Evolutionary conservation across 1,284 basidiomycete species (phyloP).

Genomic region (Ustilago nuda): DNA sequence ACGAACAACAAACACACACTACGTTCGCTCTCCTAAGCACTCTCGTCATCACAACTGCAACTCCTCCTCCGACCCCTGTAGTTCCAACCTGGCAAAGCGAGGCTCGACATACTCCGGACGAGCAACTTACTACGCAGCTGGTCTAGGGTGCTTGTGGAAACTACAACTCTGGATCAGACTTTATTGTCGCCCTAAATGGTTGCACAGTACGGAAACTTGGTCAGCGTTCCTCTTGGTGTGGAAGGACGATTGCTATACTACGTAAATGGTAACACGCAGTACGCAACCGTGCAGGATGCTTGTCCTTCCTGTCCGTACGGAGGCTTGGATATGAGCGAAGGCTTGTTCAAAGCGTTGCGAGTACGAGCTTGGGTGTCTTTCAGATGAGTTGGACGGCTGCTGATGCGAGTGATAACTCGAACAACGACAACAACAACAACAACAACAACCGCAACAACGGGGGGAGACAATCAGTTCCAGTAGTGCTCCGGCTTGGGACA

Average conservation of each 20-base stretch:
- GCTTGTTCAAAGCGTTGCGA: conserved; percentile 74
- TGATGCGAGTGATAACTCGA: conserved; percentile 18
- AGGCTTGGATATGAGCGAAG: conserved; percentile 81
- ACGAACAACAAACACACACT: conserved; percentile 19
- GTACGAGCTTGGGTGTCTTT: conserved; percentile 47
- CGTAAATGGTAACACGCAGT: conserved; percentile 72
- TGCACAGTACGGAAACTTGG: conserved; percentile 48
- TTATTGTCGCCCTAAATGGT: conserved; percentile 54
- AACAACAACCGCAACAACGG: conserved; percentile 5
- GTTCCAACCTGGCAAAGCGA: conserved; percentile 31
- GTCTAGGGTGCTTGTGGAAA: conserved; percentile 50
- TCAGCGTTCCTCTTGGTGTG: conserved; percentile 71
- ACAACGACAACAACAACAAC: conserved; percentile 21
- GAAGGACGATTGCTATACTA: conserved; percentile 77
- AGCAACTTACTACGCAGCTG: conserved; percentile 48
- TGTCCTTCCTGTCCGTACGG: conserved; percentile 80
- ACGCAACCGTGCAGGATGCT: conserved; percentile 77
- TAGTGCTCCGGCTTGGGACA: conserved; percentile 16
- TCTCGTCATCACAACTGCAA: conserved; percentile 16
- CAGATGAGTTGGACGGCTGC: conserved; percentile 53
- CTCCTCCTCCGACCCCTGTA: conserved; percentile 11
- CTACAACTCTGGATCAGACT: conserved; percentile 38
- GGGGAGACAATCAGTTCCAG: conserved; percentile 1
- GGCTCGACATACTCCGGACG: conserved; percentile 32
- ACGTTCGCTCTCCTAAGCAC: conserved; percentile 36